Evolutionary conservation across 2,329 filamentous ascomycete genomes (phyloP).

Genomic region (Epichloe coenophiala): DNA sequence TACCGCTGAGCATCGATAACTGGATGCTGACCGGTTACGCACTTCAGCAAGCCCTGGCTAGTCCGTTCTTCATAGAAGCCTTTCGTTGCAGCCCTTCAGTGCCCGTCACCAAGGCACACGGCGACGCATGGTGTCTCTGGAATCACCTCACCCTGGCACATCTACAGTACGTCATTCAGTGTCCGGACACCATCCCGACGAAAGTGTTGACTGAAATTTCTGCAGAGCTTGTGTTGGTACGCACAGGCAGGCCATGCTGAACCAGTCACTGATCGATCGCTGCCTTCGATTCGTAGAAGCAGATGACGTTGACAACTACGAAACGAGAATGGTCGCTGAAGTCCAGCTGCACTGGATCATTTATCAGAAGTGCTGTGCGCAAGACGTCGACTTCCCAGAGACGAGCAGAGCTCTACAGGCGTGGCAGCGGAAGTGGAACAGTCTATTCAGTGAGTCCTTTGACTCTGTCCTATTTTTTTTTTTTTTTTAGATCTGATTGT

Average conservation of each 20-base stretch:
- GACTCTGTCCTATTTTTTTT: too few relatives aligned
- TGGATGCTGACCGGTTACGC: constrained; percentile 16
- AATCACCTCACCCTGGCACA: constrained; percentile 16
- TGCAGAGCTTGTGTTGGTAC: constrained; percentile 15
- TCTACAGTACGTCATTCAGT: constrained; percentile 11
- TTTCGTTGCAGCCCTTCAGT: not conserved
- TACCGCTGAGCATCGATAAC: constrained; percentile 15
- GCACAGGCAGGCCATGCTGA: constrained; percentile 10
- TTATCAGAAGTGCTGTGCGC: constrained; percentile 9
- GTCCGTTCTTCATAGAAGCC: constrained; percentile 9
- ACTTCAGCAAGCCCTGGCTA: constrained; percentile 12
- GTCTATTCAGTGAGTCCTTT: constrained; percentile 6
- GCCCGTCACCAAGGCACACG: not conserved
- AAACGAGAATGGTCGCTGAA: constrained; percentile 15
- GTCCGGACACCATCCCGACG: too few relatives aligned
- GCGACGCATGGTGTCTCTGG: constrained; percentile 14
- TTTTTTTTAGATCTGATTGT: too few relatives aligned
- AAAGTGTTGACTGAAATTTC: not conserved
- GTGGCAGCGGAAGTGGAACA: constrained; percentile 13
- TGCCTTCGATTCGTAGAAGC: constrained; percentile 8
- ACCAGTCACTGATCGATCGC: constrained; percentile 10
- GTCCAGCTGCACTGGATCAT: constrained; percentile 17
- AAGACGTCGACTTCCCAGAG: constrained; percentile 4
- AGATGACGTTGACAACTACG: constrained; percentile 11
- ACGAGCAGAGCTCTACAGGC: constrained; percentile 5